These are phyloP conservation scores for Termitomyces sp. DNA, from an alignment of 768 basidiomycete species.

Conservation along the genomic window DNA sequence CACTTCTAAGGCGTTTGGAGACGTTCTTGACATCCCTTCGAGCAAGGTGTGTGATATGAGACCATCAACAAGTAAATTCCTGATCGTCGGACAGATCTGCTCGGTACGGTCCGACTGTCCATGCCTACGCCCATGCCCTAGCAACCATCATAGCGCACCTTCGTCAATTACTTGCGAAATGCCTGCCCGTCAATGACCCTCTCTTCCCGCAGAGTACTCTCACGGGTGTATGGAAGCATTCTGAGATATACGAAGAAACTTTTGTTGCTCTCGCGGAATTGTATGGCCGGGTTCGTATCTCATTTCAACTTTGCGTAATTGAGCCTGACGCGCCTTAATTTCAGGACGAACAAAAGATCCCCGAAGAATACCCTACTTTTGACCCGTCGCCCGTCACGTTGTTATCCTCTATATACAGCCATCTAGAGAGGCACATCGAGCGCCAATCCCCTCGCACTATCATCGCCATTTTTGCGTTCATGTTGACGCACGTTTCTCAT, in stretches of 20 bases:
- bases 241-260: constrained; percentile 44
- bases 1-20: constrained; percentile 64
- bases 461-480: constrained; percentile 57
- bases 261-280: constrained; percentile 51
- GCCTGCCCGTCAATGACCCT: constrained; percentile 31
- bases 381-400: constrained; percentile 45
- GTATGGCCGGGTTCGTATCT: constrained; percentile 51
- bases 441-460: constrained; percentile 45
- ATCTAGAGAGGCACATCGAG: constrained; percentile 50
- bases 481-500: constrained; percentile 60
- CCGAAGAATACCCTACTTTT: constrained; percentile 39
- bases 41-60: constrained; percentile 34
- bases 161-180: constrained; percentile 38
- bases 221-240: constrained; percentile 45
- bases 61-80: neutral
- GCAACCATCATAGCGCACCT: constrained; percentile 51
- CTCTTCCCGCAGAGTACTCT: constrained; percentile 22
- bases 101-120: constrained; percentile 48
- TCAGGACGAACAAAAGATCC: constrained; percentile 28
- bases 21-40: constrained; percentile 43
- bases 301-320: neutral
- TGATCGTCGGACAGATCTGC: constrained; percentile 31
- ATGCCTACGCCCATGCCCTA: constrained; percentile 65
- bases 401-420: constrained; percentile 58
- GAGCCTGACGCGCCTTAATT: neutral